Base-by-base conservation (phyloP, 2,329 filamentous ascomycete species). In the Colletotrichum theobromicola region DNA sequence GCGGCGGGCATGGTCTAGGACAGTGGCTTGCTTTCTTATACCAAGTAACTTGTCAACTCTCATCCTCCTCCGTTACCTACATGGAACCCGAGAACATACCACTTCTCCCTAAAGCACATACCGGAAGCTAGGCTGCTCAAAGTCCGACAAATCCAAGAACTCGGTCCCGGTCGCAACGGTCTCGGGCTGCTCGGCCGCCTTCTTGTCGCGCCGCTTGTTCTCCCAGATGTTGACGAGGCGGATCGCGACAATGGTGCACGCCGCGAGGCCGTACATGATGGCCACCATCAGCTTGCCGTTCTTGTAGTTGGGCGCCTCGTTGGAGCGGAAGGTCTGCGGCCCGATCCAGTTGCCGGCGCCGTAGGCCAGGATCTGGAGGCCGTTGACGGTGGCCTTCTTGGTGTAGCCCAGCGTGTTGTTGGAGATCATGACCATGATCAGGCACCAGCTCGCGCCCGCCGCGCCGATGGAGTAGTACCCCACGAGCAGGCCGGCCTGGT, bases 361-460 rank as follows among this genome's bases (percentile, higher is more conserved):
- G 32, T 78, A 78, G 2, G 74, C 75, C 10, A 79, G 64, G 50
- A 77, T 76, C 67, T 79, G 78, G 2, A 78, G 35, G 2, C 77
- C 77, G 34, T 80, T 80, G 55, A 80, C 79, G 2, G 78, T 80
- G 16, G 77, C 79, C 66, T 80, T 81, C 63, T 81, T 81, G 16
- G 80, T 81, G 70, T 81, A 79, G 2, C 80, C 80, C 18, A 77
- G 78, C 0, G 78, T 80, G 37, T 80, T 80, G 74, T 79, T 80
- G 7, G 78, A 79, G 67, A 79, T 80, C 75, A 78, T 79, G 42
- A 78, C 78, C 78, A 79, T 79, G 60, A 79, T 69, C 21, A 79
- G 69, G 28, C 78, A 79, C 78, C 79, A 79, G 2, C 79, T 72
- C 5, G 79, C 78, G 28, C 79, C 78, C 0, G 78, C 75, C 3